A percentile compares a stretch with the other conserved stretches of the same genome.
These are phyloP conservation scores for Endogone sp. DNA, from an alignment of 192 early-diverging fungal species.

Conservation along the genomic window DNA sequence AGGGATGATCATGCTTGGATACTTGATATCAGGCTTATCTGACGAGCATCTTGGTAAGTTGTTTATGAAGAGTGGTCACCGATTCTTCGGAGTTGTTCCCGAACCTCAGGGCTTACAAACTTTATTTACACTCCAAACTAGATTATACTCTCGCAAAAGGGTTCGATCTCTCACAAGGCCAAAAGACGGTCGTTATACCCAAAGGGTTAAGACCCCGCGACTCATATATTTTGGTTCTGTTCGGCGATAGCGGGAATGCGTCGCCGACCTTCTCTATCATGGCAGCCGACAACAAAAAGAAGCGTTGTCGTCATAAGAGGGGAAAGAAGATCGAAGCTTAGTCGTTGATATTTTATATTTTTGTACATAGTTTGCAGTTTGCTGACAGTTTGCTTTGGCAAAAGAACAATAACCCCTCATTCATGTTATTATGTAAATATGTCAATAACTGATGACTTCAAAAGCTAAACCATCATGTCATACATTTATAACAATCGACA, in stretches of 20 bases:
- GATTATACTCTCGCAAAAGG: neutral
- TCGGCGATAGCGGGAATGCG: conserved; percentile 3
- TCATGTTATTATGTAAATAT: too few species aligned
- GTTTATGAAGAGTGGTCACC: neutral
- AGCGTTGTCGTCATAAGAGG: neutral
- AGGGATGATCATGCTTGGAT: conserved; percentile 2
- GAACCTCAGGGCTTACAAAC: neutral
- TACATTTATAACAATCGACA: too few species aligned
- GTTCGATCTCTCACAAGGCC: neutral
- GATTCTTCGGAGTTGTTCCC: neutral
- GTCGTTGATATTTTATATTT: too few species aligned
- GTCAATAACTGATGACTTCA: too few species aligned
- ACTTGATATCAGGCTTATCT: neutral
- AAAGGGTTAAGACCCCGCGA: neutral
- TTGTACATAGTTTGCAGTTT: too few species aligned
- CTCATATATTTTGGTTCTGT: neutral
- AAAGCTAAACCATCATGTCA: too few species aligned
- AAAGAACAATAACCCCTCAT: too few species aligned
- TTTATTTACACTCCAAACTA: neutral
- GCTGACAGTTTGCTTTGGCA: too few species aligned
- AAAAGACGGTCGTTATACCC: neutral
- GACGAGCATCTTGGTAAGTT: conserved; percentile 3
- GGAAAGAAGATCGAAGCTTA: neutral
- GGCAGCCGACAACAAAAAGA: neutral
- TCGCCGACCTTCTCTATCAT: neutral